Evolutionary conservation across 768 basidiomycete genomes (phyloP).

Genomic region (Pleurotus citrinopileatus): DNA sequence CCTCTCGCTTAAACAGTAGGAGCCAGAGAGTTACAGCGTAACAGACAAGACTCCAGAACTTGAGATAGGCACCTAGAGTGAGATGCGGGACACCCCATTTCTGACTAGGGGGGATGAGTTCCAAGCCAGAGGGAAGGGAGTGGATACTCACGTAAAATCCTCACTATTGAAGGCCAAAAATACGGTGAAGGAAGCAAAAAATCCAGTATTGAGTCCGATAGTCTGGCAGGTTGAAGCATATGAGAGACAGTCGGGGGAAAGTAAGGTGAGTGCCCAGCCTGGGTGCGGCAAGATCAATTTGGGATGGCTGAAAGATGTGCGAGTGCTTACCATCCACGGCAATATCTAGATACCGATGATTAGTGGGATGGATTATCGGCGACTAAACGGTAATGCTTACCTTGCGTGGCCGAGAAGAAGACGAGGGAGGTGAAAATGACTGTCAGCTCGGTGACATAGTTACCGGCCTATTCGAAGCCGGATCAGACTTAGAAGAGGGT

Average conservation of each 20-base stretch:
- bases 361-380: background rate
- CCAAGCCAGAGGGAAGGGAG: background rate
- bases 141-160: constrained; percentile 68
- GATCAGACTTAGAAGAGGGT: constrained; percentile 12
- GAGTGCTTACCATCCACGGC: constrained; percentile 83
- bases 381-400: constrained; percentile 34
- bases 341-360: constrained; percentile 61
- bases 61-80: constrained; percentile 75
- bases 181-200: constrained; percentile 94
- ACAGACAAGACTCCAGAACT: constrained; percentile 83
- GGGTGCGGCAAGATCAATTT: background rate
- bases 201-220: constrained; percentile 93
- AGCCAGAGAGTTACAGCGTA: constrained; percentile 88
- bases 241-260: constrained; percentile 91
- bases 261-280: constrained; percentile 80
- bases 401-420: constrained; percentile 96
- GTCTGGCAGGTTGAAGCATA: constrained; percentile 99
- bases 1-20: constrained; percentile 86
- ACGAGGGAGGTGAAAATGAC: constrained; percentile 86
- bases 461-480: constrained; percentile 60
- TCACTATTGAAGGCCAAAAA: constrained; percentile 96
- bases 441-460: constrained; percentile 78
- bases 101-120: constrained; percentile 32
- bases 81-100: constrained; percentile 78
- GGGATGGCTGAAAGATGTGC: background rate